These are phyloP conservation scores for Conringia planisiliqua DNA, from an alignment of 345 rosid genomes.

Conservation along the genomic window DNA sequence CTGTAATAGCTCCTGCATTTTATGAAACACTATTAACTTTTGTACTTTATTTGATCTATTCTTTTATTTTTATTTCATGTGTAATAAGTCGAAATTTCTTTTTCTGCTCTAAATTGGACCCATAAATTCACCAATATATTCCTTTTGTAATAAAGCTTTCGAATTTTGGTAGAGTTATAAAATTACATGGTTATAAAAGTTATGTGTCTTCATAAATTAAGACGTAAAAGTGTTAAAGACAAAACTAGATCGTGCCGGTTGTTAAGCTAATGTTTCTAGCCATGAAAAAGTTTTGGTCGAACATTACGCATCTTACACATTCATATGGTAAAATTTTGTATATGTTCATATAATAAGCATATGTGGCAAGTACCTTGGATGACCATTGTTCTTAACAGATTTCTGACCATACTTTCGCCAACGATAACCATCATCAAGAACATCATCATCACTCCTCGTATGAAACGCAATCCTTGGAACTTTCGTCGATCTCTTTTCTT, in stretches of 20 bases:
- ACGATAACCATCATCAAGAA: constrained; percentile 52
- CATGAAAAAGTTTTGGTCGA: background rate
- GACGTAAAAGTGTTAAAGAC: background rate
- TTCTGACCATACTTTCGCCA: constrained; percentile 55
- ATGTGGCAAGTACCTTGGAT: constrained; percentile 36
- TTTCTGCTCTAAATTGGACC: no score
- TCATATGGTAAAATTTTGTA: no score
- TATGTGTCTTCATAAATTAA: background rate
- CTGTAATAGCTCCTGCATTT: constrained; percentile 72
- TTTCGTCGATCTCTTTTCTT: constrained; percentile 13
- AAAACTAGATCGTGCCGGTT: background rate
- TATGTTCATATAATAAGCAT: no score
- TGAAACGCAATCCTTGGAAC: constrained; percentile 41
- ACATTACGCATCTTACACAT: no score
- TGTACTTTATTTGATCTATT: background rate
- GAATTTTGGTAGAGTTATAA: background rate
- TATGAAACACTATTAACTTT: background rate
- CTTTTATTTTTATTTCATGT: background rate
- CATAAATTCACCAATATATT: no score
- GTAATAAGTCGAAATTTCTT: no score
- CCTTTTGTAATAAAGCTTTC: no score
- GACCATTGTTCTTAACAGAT: constrained; percentile 37
- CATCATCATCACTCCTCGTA: constrained; percentile 46
- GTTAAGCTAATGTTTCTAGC: constrained; percentile 18
- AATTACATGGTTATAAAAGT: background rate